Evolutionary conservation across 345 rosid genomes (phyloP), one percentile per base, ranked within the genome.

Genomic region (Eucalyptus curtisii): DNA sequence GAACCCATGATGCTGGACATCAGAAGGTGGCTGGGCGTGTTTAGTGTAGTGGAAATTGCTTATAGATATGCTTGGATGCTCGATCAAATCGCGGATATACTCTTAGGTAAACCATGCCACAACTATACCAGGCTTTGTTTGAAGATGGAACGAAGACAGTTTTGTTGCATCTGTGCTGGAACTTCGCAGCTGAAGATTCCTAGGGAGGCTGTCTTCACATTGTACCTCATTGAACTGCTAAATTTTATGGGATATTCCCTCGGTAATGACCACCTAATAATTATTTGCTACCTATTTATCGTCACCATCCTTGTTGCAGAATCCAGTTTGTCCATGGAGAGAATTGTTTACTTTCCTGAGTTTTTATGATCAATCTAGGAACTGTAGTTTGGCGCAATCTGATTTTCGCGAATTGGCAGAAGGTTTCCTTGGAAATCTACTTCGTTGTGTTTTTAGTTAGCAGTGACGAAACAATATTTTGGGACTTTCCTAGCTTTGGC

Each of bases 111-210:
- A 89, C 44, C 49, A 55, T 81, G 79, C 86, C 66, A 89, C 91
- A 91, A 91, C 93, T 90, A 87, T 59, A 59, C 13, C 15, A 64
- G 42, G 52, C 27, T 31, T 82, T 49, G 80, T 91, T 86, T 66
- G 91, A 90, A 86, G 93, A 89, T 88, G 87, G 86, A 82, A 90
- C 85, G 90, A 40, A 94, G 91, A 49, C 59, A 85, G 49, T 31
- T 42, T 76, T 40, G 84, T 40, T 40, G 84, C 47, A 10, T 76
- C 27, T 40, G 84, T 40, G 0, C n/a, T 87, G 48, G 91, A 50
- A 16, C 47, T 88, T 71, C 79, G 22, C 25, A 40, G 89, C 86
- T 91, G 91, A 91, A 90, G 80, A 91, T 90, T 88, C 90, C 86
- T 89, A 86, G 86, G 40, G 37, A 47, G 37, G 79, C 49, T 49